These are phyloP conservation scores for Sonneratia caseolaris DNA, from an alignment of 345 rosid species.

Conservation along the genomic window DNA sequence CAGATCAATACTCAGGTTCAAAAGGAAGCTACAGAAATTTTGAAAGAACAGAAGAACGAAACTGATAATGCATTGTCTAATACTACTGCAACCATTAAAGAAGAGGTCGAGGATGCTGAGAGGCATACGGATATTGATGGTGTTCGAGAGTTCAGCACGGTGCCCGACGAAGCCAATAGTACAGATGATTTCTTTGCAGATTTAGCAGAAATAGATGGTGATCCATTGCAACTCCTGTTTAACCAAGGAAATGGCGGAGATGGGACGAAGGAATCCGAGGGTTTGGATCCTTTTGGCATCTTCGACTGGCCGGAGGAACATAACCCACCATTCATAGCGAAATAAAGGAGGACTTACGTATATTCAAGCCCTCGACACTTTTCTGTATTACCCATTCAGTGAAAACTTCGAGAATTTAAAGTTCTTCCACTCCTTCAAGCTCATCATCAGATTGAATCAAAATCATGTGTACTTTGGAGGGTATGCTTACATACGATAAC, in stretches of 20 bases:
- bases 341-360: neutral
- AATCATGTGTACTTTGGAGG: neutral
- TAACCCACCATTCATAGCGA: neutral
- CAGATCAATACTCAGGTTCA: neutral
- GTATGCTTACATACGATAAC: neutral
- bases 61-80: neutral
- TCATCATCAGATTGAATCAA: neutral
- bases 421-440: neutral
- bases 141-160: constrained; percentile 1
- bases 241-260: constrained; percentile 27
- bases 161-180: neutral
- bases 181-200: constrained; percentile 18
- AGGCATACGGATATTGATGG: constrained; percentile 5
- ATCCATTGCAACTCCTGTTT: constrained; percentile 50
- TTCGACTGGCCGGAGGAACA: constrained; percentile 46
- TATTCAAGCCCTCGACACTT: neutral
- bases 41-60: neutral
- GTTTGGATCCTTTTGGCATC: constrained; percentile 34
- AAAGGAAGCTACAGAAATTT: neutral
- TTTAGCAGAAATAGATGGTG: constrained; percentile 66
- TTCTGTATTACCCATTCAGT: neutral
- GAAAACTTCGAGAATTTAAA: neutral
- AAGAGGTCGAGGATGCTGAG: constrained; percentile 8
- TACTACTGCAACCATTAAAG: constrained; percentile 7
- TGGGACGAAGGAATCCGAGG: constrained; percentile 18